Percentiles rank a stretch among this genome's conserved stretches.
These are phyloP conservation scores for Prunus kanzakura DNA, from an alignment of 306 rosid genomes.

Conservation along the genomic window DNA sequence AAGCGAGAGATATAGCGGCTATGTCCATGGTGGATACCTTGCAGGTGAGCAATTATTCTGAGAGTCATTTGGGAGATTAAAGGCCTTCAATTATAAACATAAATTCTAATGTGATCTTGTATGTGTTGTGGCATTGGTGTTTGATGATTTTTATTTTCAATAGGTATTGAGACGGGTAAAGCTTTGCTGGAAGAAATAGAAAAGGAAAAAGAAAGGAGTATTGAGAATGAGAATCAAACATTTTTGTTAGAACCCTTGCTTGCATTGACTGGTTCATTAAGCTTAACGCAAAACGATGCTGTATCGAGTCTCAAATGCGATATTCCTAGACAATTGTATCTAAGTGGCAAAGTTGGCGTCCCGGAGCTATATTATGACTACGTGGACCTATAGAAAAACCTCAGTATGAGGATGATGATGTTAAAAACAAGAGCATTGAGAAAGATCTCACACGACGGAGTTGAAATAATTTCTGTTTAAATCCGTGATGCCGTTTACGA, in stretches of 20 bases:
- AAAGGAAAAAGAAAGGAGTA: constrained; percentile 56
- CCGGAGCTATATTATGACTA: constrained; percentile 61
- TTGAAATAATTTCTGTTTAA: constrained; percentile 18
- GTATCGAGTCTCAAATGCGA: constrained; percentile 74
- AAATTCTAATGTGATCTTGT: not conserved
- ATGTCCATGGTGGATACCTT: constrained; percentile 91
- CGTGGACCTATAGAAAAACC: constrained; percentile 21
- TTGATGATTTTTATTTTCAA: not conserved
- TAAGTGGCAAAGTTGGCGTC: constrained; percentile 58
- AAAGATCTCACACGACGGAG: constrained; percentile 19
- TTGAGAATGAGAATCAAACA: constrained; percentile 51
- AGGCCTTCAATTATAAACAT: not conserved
- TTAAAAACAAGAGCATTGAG: constrained; percentile 5
- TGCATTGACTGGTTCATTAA: constrained; percentile 64
- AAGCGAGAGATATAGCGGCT: constrained; percentile 79
- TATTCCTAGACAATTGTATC: constrained; percentile 69
- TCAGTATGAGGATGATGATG: constrained; percentile 7
- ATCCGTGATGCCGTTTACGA: constrained; percentile 25
- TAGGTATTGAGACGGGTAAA: constrained; percentile 84
- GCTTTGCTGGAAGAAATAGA: constrained; percentile 66
- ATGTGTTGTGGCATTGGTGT: not conserved
- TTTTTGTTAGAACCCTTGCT: constrained; percentile 67
- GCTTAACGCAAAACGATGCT: constrained; percentile 53
- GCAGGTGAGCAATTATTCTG: constrained; percentile 42
- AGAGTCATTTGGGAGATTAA: not conserved